Evolutionary conservation across 2,329 filamentous ascomycete genomes (phyloP).

Genomic region (Graphilbum ipis-grandicollis): DNA sequence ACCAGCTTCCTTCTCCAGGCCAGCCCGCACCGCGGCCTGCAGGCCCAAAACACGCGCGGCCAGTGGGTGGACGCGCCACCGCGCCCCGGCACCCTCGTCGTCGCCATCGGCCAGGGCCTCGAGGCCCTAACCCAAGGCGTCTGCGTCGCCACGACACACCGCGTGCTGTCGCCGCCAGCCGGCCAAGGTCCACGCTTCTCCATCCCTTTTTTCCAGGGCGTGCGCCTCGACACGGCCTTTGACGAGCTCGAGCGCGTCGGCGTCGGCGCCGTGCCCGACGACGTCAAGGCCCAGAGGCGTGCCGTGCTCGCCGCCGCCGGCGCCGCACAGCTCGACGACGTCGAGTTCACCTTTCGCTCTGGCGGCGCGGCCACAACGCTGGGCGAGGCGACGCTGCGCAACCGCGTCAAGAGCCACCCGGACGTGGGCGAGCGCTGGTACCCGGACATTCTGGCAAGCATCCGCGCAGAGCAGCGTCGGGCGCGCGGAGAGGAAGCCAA

Average conservation of each 20-base stretch:
- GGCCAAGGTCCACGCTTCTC: constrained; percentile 59
- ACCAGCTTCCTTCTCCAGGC: constrained; percentile 70
- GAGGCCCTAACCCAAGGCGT: constrained; percentile 75
- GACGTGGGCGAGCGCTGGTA: constrained; percentile 77
- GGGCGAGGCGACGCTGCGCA: constrained; percentile 71
- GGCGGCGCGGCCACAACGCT: constrained; percentile 50
- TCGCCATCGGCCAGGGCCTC: constrained; percentile 74
- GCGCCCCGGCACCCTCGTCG: constrained; percentile 59
- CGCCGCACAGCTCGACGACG: constrained; percentile 49
- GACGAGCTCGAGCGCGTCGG: constrained; percentile 51
- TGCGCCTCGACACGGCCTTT: constrained; percentile 62
- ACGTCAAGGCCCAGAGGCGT: constrained; percentile 43
- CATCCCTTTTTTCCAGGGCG: constrained; percentile 80
- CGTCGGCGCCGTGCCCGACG: constrained; percentile 40
- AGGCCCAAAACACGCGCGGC: constrained; percentile 66
- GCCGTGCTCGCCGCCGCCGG: constrained; percentile 34
- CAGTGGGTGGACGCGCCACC: constrained; percentile 74
- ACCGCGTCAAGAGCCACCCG: constrained; percentile 71
- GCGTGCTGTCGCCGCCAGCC: constrained; percentile 56
- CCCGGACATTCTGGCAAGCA: constrained; percentile 40
- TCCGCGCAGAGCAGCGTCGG: constrained; percentile 38
- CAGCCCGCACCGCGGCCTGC: constrained; percentile 55
- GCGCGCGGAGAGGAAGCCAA: too few relatives aligned
- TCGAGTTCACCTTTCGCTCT: constrained; percentile 71
- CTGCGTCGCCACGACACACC: constrained; percentile 66